Evolutionary conservation across 2,329 filamentous ascomycete genomes (phyloP).

Genomic region (Fusarium setosum): DNA sequence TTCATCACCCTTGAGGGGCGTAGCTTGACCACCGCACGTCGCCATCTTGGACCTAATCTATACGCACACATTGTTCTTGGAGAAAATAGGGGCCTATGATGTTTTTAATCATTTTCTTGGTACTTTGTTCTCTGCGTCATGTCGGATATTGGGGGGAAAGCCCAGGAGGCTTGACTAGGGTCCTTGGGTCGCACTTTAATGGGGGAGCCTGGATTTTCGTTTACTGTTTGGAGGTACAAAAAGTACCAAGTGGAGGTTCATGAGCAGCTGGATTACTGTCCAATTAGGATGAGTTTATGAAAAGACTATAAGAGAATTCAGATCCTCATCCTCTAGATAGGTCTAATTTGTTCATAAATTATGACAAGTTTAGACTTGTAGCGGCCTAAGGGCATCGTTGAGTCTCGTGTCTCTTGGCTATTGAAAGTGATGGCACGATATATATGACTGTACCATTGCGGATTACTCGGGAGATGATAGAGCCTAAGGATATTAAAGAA

Average conservation of each 20-base stretch:
- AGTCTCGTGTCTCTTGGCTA: neutral
- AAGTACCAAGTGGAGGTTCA: conserved; percentile 30
- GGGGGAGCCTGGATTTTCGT: conserved; percentile 29
- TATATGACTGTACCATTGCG: neutral
- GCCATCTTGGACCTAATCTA: conserved; percentile 43
- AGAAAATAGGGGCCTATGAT: conserved; percentile 39
- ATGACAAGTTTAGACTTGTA: no score
- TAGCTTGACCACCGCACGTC: conserved; percentile 41
- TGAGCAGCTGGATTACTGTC: conserved; percentile 39
- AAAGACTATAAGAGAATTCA: no score
- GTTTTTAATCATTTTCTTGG: conserved; percentile 40
- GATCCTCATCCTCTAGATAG: no score
- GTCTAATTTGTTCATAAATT: no score
- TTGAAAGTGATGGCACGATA: neutral
- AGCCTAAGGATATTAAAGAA: no score
- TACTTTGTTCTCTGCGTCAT: conserved; percentile 35
- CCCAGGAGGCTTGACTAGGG: conserved; percentile 49
- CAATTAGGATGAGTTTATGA: no score
- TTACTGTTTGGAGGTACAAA: conserved; percentile 23
- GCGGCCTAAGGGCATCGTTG: conserved; percentile 28
- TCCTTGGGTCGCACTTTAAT: conserved; percentile 40
- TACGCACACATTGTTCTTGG: conserved; percentile 43
- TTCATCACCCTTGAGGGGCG: conserved; percentile 30
- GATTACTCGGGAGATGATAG: neutral
- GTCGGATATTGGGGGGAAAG: conserved; percentile 42